Percentiles rank a stretch among this genome's conserved stretches.
phyloP scores from a whole-genome alignment of 768 basidiomycete genomes.

The Psilocybe subaeruginosa region DNA sequence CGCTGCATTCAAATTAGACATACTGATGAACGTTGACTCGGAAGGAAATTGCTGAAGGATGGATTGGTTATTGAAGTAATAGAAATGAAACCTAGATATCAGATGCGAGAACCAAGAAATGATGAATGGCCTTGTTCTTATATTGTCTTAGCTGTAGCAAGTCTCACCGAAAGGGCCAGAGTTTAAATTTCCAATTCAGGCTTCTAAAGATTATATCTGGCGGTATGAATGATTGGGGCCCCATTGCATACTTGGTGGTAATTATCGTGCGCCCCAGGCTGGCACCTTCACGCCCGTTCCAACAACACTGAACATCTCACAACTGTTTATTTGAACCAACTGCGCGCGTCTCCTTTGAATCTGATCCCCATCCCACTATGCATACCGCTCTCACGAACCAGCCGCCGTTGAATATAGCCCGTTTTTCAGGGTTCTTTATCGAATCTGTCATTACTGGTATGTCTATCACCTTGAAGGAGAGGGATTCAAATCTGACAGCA shows the following conservation, averaged over 20 bases:
- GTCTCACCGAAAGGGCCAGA: neutral
- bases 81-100: too few species aligned
- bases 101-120: too few species aligned
- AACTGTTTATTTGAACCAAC: too few species aligned
- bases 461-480: neutral
- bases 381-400: neutral
- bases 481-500: neutral
- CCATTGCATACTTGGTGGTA: too few species aligned
- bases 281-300: too few species aligned
- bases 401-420: neutral
- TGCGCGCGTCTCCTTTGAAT: neutral
- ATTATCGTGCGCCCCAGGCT: neutral
- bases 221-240: neutral
- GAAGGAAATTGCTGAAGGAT: too few species aligned
- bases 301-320: too few species aligned
- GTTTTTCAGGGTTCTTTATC: constrained; percentile 1
- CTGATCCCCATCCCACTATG: neutral
- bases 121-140: neutral
- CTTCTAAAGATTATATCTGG: neutral
- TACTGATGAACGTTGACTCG: too few species aligned
- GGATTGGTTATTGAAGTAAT: too few species aligned
- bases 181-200: neutral
- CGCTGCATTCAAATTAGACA: too few species aligned
- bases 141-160: neutral
- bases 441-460: neutral